Evolutionary conservation across 2,329 filamentous ascomycete species (phyloP).

Genomic region (Venturia pyrina): DNA sequence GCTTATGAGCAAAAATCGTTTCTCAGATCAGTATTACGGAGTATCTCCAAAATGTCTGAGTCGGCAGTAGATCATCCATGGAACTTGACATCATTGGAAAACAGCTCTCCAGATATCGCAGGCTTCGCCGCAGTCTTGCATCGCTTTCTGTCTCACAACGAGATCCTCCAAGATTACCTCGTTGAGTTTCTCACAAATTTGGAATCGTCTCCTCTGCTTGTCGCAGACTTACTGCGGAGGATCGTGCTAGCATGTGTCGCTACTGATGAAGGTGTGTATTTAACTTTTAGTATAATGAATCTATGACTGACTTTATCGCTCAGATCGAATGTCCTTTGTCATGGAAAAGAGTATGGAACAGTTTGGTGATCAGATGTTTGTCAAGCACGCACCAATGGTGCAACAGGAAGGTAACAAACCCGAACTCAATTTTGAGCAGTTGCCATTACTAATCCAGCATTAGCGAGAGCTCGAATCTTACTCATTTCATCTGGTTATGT

Average conservation of each 20-base stretch:
- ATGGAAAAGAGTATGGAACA: conserved; percentile 60
- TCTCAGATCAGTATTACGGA: conserved; percentile 24
- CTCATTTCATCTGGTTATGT: conserved; percentile 71
- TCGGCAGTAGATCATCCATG: background rate
- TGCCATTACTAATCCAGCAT: conserved; percentile 17
- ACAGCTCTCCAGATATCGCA: conserved; percentile 9
- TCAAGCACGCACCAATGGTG: conserved; percentile 72
- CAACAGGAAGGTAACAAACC: conserved; percentile 67
- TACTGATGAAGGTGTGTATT: conserved; percentile 28
- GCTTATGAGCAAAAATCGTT: conserved; percentile 39
- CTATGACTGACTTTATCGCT: conserved; percentile 27
- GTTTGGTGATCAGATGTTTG: conserved; percentile 80
- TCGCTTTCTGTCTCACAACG: conserved; percentile 15
- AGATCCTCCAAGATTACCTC: conserved; percentile 23
- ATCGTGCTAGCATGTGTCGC: conserved; percentile 32
- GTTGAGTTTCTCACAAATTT: conserved; percentile 31
- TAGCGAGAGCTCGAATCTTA: conserved; percentile 70
- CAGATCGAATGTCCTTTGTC: conserved; percentile 45
- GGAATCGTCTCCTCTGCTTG: conserved; percentile 20
- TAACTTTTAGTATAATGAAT: conserved; percentile 31
- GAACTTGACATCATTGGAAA: background rate
- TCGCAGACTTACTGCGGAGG: conserved; percentile 23
- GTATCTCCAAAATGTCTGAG: conserved; percentile 19
- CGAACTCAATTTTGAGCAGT: conserved; percentile 10
- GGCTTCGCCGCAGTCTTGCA: conserved; percentile 14